These are phyloP conservation scores for Pythium aristosporum DNA, from an alignment of 352 stramenopile genomes.

Conservation along the genomic window DNA sequence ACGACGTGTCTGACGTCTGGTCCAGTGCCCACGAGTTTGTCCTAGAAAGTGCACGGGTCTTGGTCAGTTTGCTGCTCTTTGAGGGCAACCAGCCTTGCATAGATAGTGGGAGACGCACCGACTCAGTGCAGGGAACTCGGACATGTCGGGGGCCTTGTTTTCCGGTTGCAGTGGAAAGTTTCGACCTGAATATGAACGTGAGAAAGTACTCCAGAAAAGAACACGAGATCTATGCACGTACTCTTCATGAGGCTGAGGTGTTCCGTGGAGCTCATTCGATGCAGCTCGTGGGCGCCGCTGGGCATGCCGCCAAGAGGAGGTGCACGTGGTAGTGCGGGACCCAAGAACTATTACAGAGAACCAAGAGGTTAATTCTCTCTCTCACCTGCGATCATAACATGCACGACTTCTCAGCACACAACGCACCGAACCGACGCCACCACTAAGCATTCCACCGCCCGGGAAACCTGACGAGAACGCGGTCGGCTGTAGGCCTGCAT, in stretches of 20 bases:
- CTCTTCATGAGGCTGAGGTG: conserved; percentile 37
- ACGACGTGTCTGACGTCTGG: conserved; percentile 31
- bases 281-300: conserved; percentile 46
- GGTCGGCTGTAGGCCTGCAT: conserved; percentile 9
- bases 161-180: conserved; percentile 50
- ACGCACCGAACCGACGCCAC: conserved; percentile 44
- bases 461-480: conserved; percentile 45
- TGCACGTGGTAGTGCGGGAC: conserved; percentile 33
- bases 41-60: conserved; percentile 19
- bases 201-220: neutral
- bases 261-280: conserved; percentile 57
- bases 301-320: conserved; percentile 30
- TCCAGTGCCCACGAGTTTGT: conserved; percentile 65
- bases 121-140: conserved; percentile 72
- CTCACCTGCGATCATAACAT: neutral
- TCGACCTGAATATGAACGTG: conserved; percentile 34
- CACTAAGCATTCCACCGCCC: conserved; percentile 40
- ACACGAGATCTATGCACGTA: neutral
- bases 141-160: conserved; percentile 82
- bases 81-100: neutral
- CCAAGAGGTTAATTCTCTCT: neutral
- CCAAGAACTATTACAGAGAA: conserved; percentile 46
- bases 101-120: conserved; percentile 4
- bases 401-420: neutral
- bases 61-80: too few relatives aligned